Evolutionary conservation across 768 basidiomycete species (phyloP), one percentile per base, ranked within the genome.

Genomic region (Lactarius deliciosus): DNA sequence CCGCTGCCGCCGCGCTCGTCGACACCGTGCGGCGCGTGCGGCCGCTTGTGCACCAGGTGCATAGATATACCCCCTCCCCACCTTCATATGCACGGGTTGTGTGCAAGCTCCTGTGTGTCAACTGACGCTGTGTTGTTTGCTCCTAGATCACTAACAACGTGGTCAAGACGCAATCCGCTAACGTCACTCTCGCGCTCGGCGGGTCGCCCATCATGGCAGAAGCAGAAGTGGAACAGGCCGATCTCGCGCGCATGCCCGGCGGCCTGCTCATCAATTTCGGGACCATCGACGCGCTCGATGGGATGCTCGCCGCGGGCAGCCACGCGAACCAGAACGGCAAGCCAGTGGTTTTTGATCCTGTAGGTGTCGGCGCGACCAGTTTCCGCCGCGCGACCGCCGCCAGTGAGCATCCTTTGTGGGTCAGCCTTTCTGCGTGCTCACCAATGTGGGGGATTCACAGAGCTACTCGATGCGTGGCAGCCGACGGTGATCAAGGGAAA

Each of bases 121-220:
- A 22, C 15, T 54, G 20, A 45, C 54, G 40, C 40, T 10, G 38
- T 57, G 13, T 18, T 1, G 69, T 68, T 60, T 68, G 28, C 57
- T 36, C 25, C 5, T 63, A 95, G 92, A 94, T 96, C 66, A 96
- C 94, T 5, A 94, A 96, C 73, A 87, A 81, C 22, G 94, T 97
- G 18, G 93, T 94, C 36, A 85, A 88, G 22, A 95, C 88, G 22
- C 94, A 96, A 78, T 92, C 90, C 5, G 94, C 94, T 25, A 97
- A 96, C 73, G 83, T 90, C 1, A 96, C 94, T 2, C 82, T 98
- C 7, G 92, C 94, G 0, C 73, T 97, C 5, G 90, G 91, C 20
- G 94, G 87, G 16, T 94, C 92, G 66, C 96, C 96, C 0, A 95
- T 98, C 74, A 98, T 98, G 96, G 91, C 95, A 3, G 89, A 91